Evolutionary conservation across 2,329 filamentous ascomycete species (phyloP).

Genomic region (Nemania sp.): DNA sequence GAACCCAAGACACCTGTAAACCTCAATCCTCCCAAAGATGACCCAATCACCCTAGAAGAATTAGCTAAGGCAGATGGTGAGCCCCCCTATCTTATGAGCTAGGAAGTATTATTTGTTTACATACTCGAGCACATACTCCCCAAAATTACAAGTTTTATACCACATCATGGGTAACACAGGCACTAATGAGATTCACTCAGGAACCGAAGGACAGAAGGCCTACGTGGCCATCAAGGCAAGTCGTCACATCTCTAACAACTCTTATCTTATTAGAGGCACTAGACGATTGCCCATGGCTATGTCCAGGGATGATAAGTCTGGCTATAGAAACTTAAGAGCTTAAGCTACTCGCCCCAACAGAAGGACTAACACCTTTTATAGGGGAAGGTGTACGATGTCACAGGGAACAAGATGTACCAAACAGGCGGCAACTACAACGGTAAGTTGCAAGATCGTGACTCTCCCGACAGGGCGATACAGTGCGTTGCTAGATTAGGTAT

Average conservation of each 20-base stretch:
- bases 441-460: constrained; percentile 58
- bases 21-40: constrained; percentile 86
- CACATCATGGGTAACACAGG: not conserved
- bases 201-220: constrained; percentile 71
- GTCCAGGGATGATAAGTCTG: not conserved
- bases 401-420: constrained; percentile 86
- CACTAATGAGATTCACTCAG: constrained; percentile 55
- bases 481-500: not conserved
- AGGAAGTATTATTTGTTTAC: not conserved
- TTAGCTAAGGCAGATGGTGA: constrained; percentile 86
- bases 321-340: not conserved
- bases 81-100: constrained; percentile 46
- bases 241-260: constrained; percentile 46
- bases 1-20: constrained; percentile 81
- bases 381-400: constrained; percentile 96
- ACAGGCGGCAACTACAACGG: constrained; percentile 87
- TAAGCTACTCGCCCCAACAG: not conserved
- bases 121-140: not conserved
- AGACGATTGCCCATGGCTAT: not conserved
- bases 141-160: not conserved
- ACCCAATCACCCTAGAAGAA: constrained; percentile 83
- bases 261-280: constrained; percentile 41
- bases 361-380: constrained; percentile 54
- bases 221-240: constrained; percentile 78
- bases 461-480: not conserved